A percentile compares a stretch with the other conserved stretches of the same genome.
Conservation (phyloP, 148 eudicot genomes). For the Drosera capensis region DNA sequence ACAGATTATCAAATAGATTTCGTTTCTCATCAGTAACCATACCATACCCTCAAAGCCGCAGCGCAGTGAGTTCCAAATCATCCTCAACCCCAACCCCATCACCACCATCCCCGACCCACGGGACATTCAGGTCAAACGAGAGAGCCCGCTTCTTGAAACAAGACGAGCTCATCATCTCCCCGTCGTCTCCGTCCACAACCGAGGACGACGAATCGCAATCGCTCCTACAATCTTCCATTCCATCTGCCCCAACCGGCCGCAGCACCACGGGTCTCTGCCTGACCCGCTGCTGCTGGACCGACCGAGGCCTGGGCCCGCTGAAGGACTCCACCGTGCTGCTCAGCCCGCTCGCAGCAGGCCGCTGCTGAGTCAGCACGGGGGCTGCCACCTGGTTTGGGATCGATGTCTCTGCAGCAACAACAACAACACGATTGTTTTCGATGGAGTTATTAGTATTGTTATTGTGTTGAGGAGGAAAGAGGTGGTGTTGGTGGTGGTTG, state of each 20-base stretch:
- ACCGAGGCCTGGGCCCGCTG: slow-evolving; percentile 29
- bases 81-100: slow-evolving; percentile 6
- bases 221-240: slow-evolving; percentile 38
- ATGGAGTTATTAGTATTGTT: neutral
- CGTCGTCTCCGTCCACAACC: slow-evolving; percentile 32
- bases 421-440: neutral
- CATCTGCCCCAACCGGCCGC: slow-evolving; percentile 22
- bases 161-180: slow-evolving; percentile 16
- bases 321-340: slow-evolving; percentile 62
- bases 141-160: slow-evolving; percentile 13
- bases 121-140: slow-evolving; percentile 38
- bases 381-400: too few species aligned
- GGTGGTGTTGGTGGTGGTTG: neutral
- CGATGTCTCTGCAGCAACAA: neutral
- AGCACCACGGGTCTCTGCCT: slow-evolving; percentile 6
- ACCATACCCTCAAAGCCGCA: slow-evolving; percentile 2
- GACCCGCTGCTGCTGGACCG: neutral
- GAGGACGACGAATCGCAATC: slow-evolving; percentile 58
- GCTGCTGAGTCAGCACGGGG: too few species aligned
- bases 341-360: slow-evolving; percentile 31
- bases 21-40: neutral
- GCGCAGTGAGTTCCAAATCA: slow-evolving; percentile 16
- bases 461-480: neutral
- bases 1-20: neutral
- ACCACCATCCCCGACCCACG: slow-evolving; percentile 17